Conservation (phyloP, 768 basidiomycete species). For the Kwoniella newhampshirensis region DNA sequence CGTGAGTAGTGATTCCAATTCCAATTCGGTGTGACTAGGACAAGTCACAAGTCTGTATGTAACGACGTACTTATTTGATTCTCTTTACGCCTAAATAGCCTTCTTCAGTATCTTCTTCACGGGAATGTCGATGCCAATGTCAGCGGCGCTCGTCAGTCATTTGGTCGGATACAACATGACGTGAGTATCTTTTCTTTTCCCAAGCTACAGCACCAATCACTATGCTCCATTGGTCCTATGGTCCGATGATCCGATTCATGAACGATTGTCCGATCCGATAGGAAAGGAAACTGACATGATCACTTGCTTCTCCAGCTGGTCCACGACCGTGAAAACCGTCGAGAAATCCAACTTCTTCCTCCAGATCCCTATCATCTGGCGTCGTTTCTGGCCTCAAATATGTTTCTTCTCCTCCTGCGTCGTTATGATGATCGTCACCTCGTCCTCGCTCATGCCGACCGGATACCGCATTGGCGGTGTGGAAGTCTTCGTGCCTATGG, state of each 20-base stretch:
- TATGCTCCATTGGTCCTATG: no score
- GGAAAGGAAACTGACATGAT: background rate
- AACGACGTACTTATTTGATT: constrained; percentile 4
- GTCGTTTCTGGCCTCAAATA: constrained; percentile 68
- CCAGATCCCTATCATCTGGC: constrained; percentile 79
- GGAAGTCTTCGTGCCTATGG: constrained; percentile 74
- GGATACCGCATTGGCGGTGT: constrained; percentile 70
- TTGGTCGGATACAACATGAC: constrained; percentile 63
- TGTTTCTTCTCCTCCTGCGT: constrained; percentile 57
- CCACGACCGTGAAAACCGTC: constrained; percentile 79
- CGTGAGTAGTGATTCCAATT: constrained; percentile 67
- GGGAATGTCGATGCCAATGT: constrained; percentile 70
- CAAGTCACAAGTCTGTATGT: background rate
- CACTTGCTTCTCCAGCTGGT: constrained; percentile 28
- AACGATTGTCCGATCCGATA: background rate
- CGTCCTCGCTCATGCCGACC: constrained; percentile 60
- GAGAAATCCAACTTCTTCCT: constrained; percentile 86
- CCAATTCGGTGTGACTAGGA: constrained; percentile 45
- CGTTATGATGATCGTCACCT: constrained; percentile 61
- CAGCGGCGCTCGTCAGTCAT: constrained; percentile 62
- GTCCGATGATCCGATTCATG: background rate
- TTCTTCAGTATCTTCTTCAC: constrained; percentile 65
- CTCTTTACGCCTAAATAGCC: constrained; percentile 60
- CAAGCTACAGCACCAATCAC: no score
- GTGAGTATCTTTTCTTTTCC: constrained; percentile 56